Base-by-base conservation (phyloP, 441 rosid genomes). In the Populus hybrid region DNA sequence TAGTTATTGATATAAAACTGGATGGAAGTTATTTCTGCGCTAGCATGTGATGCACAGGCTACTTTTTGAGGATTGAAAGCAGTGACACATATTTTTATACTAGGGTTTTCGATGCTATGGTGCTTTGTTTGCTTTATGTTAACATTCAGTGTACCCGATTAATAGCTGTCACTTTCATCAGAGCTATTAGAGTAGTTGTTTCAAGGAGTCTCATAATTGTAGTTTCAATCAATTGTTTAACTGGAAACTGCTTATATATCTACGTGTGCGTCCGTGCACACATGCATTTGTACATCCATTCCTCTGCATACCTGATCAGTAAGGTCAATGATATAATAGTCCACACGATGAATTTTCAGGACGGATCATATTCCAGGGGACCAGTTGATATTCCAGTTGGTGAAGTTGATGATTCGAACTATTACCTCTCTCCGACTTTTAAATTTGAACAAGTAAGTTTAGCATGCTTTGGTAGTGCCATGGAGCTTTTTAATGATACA, bases 291-390 rank as follows among this genome's bases (percentile, higher is more conserved):
- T 64, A 23, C 67, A 64, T 50, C 57, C 57, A 1, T 18, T 16
- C 12, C 6, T 59, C 10, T 73, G 40, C 28, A 10, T 46, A 46
- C 69, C 26, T 67, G 16, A 34, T 78, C 68, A 23, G 61, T 20
- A 72, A 66, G 54, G 67, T 75, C 32, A 4, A 26, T 6, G 26
- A 40, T 28, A 61, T 21, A 26, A 18, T 77, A 67, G 46, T 78
- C 59, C 4, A 57, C 28, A 77, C 42, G 6, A 12, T 74, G 75
- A 70, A 67, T 77, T 73, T 69, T 73, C 87, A 93, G 99, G 98
- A 93, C 83, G 98, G 98, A 82, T 93, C 99, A 0, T 95, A 92
- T 87, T 91, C 98, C 8, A 87, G 96, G 86, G 99, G 99, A 72
- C 98, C 99, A 9, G 85, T 91, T 70, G 83, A 84, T 78, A 87